Base-by-base conservation (phyloP, 768 basidiomycete species). In the Rhodotorula taiwanensis region DNA sequence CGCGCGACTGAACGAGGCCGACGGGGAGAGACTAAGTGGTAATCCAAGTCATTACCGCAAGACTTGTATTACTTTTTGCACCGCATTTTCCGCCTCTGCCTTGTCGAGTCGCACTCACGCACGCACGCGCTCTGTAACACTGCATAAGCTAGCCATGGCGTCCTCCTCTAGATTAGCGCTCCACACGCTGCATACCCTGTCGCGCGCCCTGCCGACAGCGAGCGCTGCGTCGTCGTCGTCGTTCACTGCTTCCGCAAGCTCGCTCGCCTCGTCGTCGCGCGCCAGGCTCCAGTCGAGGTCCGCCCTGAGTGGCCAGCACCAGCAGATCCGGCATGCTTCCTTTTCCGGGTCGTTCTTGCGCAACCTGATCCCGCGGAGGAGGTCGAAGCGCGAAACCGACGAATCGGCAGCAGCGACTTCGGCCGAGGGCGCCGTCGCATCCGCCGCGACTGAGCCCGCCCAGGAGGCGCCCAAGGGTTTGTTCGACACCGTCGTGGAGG, bases 401-500 rank as follows among this genome's bases (percentile, higher is more conserved):
- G 31, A 23, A 10, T 13, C 16, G 13, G 16, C 5, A 23, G 18
- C n/a, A 39, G 27, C 5, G 23, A 49, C 27, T 25, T 27, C 16
- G 34, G 43, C 9, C 13, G 11, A 44, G 23, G 43, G 11, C 43
- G 43, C 23, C 23, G 43, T 7, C 20, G 20, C 20, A 21, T 18
- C 43, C 8, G 43, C 16, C 20, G 43, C 23, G 7, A 7, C 43
- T n/a, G 23, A 44, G 11, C 13, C 43, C 20, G 23, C 20, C 43
- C 13, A 30, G 20, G 52, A 54, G 27, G 25, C 27, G 43, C 48
- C 48, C 3, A 64, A 68, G 33, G 59, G 55, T 6, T 20, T 68
- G 42, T 68, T 64, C 52, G 67, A 64, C 9, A 27, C 42, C 9
- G 67, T 55, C 4, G 45, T 47, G 5, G 59, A 64, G 31, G 62